Evolutionary conservation across 2,329 filamentous ascomycete genomes (phyloP).

Genomic region (Exophiala sp.): DNA sequence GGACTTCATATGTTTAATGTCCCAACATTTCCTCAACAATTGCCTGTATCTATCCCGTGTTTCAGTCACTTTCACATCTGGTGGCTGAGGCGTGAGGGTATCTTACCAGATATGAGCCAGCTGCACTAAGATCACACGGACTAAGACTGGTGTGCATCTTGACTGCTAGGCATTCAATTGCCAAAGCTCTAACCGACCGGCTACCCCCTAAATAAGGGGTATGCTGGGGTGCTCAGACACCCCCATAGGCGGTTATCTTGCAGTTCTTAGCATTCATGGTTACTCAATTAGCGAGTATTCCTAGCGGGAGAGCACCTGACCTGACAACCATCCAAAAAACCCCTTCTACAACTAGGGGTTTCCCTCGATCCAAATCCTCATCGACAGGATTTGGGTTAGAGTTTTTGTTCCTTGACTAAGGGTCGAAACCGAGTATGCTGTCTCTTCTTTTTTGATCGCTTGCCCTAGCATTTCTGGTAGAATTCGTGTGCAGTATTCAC

Average conservation of each 20-base stretch:
- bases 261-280: neutral
- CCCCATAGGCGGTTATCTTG: neutral
- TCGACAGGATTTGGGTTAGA: neutral
- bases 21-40: conserved; percentile 1
- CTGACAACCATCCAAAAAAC: neutral
- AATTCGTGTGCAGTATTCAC: too few species aligned
- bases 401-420: too few species aligned
- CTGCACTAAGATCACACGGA: conserved; percentile 1
- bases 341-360: neutral
- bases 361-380: neutral
- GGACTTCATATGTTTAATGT: neutral
- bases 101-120: conserved; percentile 9
- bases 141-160: too few species aligned
- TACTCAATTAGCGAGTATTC: neutral
- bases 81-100: conserved; percentile 2
- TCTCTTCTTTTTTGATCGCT: too few species aligned
- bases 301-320: neutral
- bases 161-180: too few species aligned
- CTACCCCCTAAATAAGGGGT: too few species aligned
- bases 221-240: neutral
- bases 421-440: too few species aligned
- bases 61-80: neutral
- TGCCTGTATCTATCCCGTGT: conserved; percentile 9
- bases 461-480: too few species aligned
- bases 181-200: too few species aligned